phyloP scores from a whole-genome alignment of 129 eudicot genomes.

The Chrysanthemum lavandulifolium region DNA sequence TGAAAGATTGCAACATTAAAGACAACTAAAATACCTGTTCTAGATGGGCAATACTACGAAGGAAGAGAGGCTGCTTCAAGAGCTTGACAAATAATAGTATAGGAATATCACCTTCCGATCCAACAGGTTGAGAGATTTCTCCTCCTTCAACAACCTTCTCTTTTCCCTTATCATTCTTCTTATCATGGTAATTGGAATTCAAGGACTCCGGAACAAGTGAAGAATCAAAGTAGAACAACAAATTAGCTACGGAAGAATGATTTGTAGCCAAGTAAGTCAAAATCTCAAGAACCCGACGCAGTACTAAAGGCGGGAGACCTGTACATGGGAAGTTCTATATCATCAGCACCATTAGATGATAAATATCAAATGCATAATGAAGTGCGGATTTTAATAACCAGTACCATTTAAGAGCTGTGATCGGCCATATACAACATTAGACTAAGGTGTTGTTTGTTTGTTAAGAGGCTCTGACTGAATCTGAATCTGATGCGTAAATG shows the following conservation, averaged over 20 bases:
- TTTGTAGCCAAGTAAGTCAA: slow-evolving; percentile 84
- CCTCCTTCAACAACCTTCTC: slow-evolving; percentile 56
- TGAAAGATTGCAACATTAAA: slow-evolving; percentile 5
- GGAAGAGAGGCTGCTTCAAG: slow-evolving; percentile 79
- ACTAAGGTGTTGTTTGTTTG: background rate
- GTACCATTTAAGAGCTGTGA: slow-evolving; percentile 83
- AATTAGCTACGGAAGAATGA: slow-evolving; percentile 79
- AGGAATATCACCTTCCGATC: slow-evolving; percentile 51
- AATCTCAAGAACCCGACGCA: slow-evolving; percentile 85
- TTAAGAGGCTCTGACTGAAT: too few relatives aligned
- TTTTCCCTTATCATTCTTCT: slow-evolving; percentile 67
- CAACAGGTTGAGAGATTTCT: slow-evolving; percentile 30
- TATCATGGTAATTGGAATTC: slow-evolving; percentile 30
- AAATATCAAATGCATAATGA: slow-evolving; percentile 3
- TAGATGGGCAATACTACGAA: slow-evolving; percentile 75
- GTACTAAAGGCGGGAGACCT: slow-evolving; percentile 96
- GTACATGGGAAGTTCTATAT: slow-evolving; percentile 21
- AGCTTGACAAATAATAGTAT: slow-evolving; percentile 70
- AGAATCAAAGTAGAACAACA: slow-evolving; percentile 71
- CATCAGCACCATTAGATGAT: slow-evolving; percentile 15
- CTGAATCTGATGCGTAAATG: too few relatives aligned
- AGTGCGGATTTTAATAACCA: background rate
- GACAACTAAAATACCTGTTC: slow-evolving; percentile 71
- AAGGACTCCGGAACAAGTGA: slow-evolving; percentile 57
- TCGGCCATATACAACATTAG: slow-evolving; percentile 87